Base-by-base conservation (phyloP, 1,284 basidiomycete species). In the Pulchroboletus neoregius region DNA sequence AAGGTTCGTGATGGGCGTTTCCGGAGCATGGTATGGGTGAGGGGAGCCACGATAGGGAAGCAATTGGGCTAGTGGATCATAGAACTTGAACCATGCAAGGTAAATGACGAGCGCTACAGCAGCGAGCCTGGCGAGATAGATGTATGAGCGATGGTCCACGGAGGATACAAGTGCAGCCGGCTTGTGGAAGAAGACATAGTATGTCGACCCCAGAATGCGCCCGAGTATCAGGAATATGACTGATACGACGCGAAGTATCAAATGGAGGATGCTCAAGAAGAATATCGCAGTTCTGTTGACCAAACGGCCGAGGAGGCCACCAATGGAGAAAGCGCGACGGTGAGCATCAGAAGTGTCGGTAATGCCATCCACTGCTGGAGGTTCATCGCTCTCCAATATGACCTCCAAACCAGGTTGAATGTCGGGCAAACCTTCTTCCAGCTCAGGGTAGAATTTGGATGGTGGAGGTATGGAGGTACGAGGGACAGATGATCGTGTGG, bases 1-100 rank as follows among this genome's bases (percentile, higher is more conserved):
- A 39, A 92, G 70, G 56, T 87, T 78, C 10, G 75, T 73, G 2
- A 83, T 79, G 6, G 87, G 85, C 5, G 73, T 58, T 8, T 78
- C 72, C 0, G 88, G 84, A 8, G 77, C 65, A 12, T 65, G 54
- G 56, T 71, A 74, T 16, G 66, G 55, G 27, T 56, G 55, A 24
- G 58, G 42, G 45, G 55, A 55, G 46, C 41, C 51, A 51, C 32
- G 49, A 48, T 52, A 49, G 47, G 66, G 55, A 39, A 66, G 48
- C 16, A 57, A 50, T 44, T 51, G 57, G 42, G 57, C 56, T 11
- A 69, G 47, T 16, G 68, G 61, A 22, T 68, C 65, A 39, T 62
- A 68, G 12, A 79, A 58, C 7, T 67, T 57, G 46, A 71, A 69
- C 68, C 70, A 75, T 22, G 70, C 68, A 3, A 67, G 63, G 43